Base-by-base conservation (phyloP, 352 stramenopile genomes). In the Phytophthora nicotianae region DNA sequence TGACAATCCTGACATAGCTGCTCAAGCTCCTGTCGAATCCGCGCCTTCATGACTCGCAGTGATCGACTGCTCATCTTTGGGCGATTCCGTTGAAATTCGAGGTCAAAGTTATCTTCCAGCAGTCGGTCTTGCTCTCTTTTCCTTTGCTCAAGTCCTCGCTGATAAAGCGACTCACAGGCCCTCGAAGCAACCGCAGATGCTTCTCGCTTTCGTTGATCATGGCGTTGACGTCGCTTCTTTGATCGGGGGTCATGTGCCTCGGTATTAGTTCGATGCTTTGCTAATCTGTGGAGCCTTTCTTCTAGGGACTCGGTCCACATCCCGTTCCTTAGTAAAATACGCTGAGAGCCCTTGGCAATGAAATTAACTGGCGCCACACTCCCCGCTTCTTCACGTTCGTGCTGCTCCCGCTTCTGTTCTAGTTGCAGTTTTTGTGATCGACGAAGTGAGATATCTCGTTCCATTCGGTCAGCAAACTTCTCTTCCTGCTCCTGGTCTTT, bases 151-250 rank as follows among this genome's bases (percentile, higher is more conserved):
- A 85, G 21, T 3, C 74, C 77, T 26, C 70, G 72, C 20, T 75
- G 70, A 50, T 89, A 89, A 8, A 86, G 53, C 4, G 77, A 78
- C 49, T 89, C 79, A 20, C 76, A 89, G 1, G 77, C 68, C 24
- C 62, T 74, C 4, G 68, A 72, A 8, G 68, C 64, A 8, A 70
- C 16, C 1, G 38, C 58, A 27, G 58, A 50, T 0, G 60, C 50
- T 19, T 70, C 46, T 48, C 42, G 38, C 38, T 75, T 69, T n/a
- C 49, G 45, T 2, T 64, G 26, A 14, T 53, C 21, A 26, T 61
- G 52, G 19, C 50, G 42, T 35, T 75, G 37, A 46, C 52, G 56
- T 26, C 50, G 35, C 29, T 33, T 71, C 20, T 54, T 57, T 11
- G 50, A 50, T 42, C 45, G 21, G 9, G 41, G 66, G 27, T 54